A percentile compares a stretch with the other conserved stretches of the same genome.
phyloP scores from a whole-genome alignment of 495 filamentous ascomycete genomes.

The Daldinia bambusicola region DNA sequence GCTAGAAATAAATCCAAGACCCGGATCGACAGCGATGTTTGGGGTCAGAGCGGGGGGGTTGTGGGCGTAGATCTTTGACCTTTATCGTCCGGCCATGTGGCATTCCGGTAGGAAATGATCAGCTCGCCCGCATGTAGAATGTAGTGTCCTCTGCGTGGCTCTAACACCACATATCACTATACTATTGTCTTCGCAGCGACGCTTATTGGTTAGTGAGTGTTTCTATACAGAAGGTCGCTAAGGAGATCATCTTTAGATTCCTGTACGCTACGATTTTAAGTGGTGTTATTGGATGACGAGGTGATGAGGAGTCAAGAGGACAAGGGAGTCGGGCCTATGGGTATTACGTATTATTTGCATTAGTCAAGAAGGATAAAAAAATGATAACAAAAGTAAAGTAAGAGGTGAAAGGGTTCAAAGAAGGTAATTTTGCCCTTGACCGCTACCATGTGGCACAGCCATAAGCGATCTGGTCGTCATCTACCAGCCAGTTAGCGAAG shows the following conservation, averaged over 20 bases:
- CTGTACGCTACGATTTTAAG: constrained; percentile 26
- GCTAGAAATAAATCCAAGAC: constrained; percentile 8
- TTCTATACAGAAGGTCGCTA: constrained; percentile 6
- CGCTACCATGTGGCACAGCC: constrained; percentile 13
- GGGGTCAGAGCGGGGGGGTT: constrained; percentile 1
- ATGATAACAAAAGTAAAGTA: too few relatives aligned
- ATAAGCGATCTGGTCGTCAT: constrained; percentile 32
- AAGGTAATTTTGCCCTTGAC: constrained; percentile 7
- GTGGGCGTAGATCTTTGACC: constrained; percentile 26
- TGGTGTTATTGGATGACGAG: constrained; percentile 14
- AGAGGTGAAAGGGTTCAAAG: neutral
- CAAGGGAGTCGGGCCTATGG: constrained; percentile 19
- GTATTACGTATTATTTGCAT: constrained; percentile 13
- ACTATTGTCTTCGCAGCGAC: neutral
- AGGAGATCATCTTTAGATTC: constrained; percentile 26
- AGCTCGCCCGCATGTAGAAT: neutral
- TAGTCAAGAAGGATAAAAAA: constrained; percentile 14
- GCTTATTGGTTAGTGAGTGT: neutral
- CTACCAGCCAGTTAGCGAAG: constrained; percentile 34
- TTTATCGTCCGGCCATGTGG: constrained; percentile 33
- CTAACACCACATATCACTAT: constrained; percentile 1
- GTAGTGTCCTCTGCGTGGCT: neutral
- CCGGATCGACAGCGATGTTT: constrained; percentile 20
- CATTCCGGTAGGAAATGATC: constrained; percentile 13
- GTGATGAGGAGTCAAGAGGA: neutral